phyloP scores from a whole-genome alignment of 345 rosid genomes.

The Lepidium sativum region DNA sequence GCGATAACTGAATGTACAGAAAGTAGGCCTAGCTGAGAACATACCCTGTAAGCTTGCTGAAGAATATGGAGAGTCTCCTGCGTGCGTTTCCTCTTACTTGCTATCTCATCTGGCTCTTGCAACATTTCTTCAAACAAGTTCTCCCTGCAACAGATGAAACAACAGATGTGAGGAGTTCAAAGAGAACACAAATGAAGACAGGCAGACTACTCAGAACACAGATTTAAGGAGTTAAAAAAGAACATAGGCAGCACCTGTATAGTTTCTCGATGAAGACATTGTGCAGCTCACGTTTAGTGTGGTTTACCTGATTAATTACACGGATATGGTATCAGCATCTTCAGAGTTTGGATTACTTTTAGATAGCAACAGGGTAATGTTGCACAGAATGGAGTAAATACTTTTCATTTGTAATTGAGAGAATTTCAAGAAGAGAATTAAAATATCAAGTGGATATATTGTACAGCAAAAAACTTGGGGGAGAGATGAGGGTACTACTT shows the following conservation, averaged over 20 bases:
- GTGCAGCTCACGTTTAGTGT: slow-evolving; percentile 94
- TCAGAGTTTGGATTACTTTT: neutral
- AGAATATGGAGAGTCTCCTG: slow-evolving; percentile 80
- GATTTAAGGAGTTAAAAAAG: neutral
- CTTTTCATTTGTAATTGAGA: neutral
- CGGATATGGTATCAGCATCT: slow-evolving; percentile 13
- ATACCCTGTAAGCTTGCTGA: slow-evolving; percentile 88
- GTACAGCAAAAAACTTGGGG: neutral
- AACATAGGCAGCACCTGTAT: slow-evolving; percentile 61
- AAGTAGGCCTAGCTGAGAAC: slow-evolving; percentile 17
- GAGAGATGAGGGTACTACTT: slow-evolving; percentile 15
- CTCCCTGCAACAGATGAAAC: slow-evolving; percentile 49
- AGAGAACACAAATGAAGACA: too few relatives aligned
- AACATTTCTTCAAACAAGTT: slow-evolving; percentile 97
- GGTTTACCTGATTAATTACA: slow-evolving; percentile 60
- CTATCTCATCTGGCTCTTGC: slow-evolving; percentile 94
- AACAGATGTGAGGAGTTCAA: too few relatives aligned
- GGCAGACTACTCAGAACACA: slow-evolving; percentile 7
- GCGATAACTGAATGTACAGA: neutral
- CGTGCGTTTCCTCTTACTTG: slow-evolving; percentile 72
- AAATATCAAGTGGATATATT: neutral
- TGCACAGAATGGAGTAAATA: neutral
- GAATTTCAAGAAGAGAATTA: neutral
- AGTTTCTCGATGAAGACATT: slow-evolving; percentile 91
- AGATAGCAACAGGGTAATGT: neutral